Conservation (phyloP, 768 basidiomycete species). For the Mycena capillaripes region DNA sequence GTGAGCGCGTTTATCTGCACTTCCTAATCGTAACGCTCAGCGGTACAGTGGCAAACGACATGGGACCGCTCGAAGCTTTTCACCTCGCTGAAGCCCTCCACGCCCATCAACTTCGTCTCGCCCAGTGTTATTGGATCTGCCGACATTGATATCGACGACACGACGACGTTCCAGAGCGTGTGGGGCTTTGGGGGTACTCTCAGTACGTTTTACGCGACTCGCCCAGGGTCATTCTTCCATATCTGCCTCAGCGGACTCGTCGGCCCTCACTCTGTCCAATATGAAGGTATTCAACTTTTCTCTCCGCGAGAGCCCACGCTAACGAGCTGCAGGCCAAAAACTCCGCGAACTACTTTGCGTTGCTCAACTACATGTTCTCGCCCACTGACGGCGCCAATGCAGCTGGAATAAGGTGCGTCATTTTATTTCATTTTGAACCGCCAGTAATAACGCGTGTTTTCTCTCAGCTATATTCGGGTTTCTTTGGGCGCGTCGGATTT, state of each 20-base stretch:
- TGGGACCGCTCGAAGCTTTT: conserved; percentile 67
- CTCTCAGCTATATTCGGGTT: conserved; percentile 54
- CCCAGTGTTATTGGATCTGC: conserved; percentile 72
- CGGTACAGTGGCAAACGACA: conserved; percentile 69
- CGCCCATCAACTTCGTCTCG: conserved; percentile 70
- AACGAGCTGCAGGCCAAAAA: conserved; percentile 58
- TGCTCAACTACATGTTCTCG: conserved; percentile 73
- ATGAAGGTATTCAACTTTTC: conserved; percentile 65
- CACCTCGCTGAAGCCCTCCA: conserved; percentile 59
- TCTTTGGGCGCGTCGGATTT: conserved; percentile 84
- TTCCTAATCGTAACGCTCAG: conserved; percentile 17
- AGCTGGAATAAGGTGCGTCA: conserved; percentile 76
- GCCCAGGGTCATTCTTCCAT: not conserved
- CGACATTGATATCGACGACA: conserved; percentile 74
- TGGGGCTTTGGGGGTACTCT: conserved; percentile 77
- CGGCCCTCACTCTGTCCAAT: conserved; percentile 70
- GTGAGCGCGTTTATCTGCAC: conserved; percentile 47
- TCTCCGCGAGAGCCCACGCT: not conserved
- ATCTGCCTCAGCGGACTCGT: conserved; percentile 72
- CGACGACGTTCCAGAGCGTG: conserved; percentile 69
- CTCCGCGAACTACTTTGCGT: conserved; percentile 67
- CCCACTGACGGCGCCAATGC: conserved; percentile 71
- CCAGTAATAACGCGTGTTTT: not conserved
- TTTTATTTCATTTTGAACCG: not conserved
- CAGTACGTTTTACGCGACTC: conserved; percentile 56